These are phyloP conservation scores for Citrullus colocynthis DNA, from an alignment of 306 rosid species.

Conservation along the genomic window DNA sequence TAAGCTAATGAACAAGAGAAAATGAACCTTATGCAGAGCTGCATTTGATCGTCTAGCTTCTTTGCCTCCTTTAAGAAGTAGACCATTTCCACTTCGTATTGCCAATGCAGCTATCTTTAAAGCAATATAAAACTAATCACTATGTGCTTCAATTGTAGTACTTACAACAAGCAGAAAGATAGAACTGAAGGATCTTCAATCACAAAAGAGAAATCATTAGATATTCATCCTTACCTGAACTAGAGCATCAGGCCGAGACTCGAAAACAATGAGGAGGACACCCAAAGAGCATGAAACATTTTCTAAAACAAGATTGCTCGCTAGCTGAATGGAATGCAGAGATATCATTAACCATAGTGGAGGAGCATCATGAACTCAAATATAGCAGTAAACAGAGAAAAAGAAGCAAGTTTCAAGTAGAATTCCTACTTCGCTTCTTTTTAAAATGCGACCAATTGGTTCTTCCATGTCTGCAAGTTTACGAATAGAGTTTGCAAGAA, in stretches of 20 bases:
- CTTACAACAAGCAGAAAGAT: not conserved
- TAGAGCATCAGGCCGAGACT: slow-evolving; percentile 95
- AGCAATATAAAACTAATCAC: not conserved
- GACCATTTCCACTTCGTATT: slow-evolving; percentile 82
- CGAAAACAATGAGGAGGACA: slow-evolving; percentile 67
- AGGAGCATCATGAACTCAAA: not conserved
- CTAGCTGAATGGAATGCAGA: slow-evolving; percentile 41
- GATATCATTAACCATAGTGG: not conserved
- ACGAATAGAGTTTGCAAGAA: slow-evolving; percentile 64
- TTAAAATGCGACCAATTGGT: slow-evolving; percentile 58
- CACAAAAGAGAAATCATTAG: slow-evolving; percentile 4
- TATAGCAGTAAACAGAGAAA: slow-evolving; percentile 4
- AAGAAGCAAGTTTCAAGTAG: not conserved
- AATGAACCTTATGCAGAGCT: slow-evolving; percentile 61
- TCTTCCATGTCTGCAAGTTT: slow-evolving; percentile 77
- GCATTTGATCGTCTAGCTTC: slow-evolving; percentile 75
- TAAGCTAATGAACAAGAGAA: not conserved
- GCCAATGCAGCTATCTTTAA: slow-evolving; percentile 76
- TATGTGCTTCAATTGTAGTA: not conserved
- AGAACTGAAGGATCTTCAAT: not conserved
- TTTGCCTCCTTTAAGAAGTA: slow-evolving; percentile 90
- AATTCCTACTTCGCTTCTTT: slow-evolving; percentile 59
- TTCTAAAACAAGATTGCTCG: slow-evolving; percentile 64
- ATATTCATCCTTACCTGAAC: slow-evolving; percentile 53
- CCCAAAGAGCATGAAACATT: slow-evolving; percentile 68